Evolutionary conservation across 2,329 filamentous ascomycete genomes (phyloP).

Genomic region (Fusarium begoniae): DNA sequence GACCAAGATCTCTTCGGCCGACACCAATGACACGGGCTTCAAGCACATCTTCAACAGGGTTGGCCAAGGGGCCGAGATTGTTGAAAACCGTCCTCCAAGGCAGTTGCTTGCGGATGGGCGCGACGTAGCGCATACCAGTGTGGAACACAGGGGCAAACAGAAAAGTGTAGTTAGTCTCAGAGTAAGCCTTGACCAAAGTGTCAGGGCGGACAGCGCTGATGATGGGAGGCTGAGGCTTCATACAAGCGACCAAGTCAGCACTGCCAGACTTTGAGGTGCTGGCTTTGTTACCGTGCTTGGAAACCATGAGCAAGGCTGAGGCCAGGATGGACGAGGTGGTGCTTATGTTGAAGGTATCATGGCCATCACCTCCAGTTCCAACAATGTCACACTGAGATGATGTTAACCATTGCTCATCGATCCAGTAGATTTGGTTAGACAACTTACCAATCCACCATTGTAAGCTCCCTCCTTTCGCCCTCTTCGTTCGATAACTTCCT

Average conservation of each 20-base stretch:
- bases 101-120: conserved; percentile 84
- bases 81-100: conserved; percentile 99
- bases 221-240: conserved; percentile 75
- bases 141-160: conserved; percentile 97
- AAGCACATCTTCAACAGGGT: conserved; percentile 83
- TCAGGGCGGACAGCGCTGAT: conserved; percentile 77
- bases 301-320: conserved; percentile 83
- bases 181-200: conserved; percentile 78
- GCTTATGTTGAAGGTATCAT: conserved; percentile 98
- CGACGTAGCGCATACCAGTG: conserved; percentile 90
- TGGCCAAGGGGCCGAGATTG: conserved; percentile 89
- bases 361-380: conserved; percentile 93
- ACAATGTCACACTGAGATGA: conserved; percentile 82
- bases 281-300: conserved; percentile 96
- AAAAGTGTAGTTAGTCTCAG: conserved; percentile 88
- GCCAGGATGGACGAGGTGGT: conserved; percentile 94
- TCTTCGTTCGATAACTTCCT: conserved; percentile 66
- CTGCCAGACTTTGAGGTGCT: conserved; percentile 96
- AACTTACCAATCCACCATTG: conserved; percentile 79
- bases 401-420: conserved; percentile 8
- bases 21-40: conserved; percentile 96
- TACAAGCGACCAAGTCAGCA: conserved; percentile 85
- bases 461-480: conserved; percentile 77
- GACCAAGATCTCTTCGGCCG: conserved; percentile 84
- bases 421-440: background rate